A percentile compares a stretch with the other conserved stretches of the same genome.
These are phyloP conservation scores for Boletus patriciae DNA, from an alignment of 768 basidiomycete species.

Conservation along the genomic window DNA sequence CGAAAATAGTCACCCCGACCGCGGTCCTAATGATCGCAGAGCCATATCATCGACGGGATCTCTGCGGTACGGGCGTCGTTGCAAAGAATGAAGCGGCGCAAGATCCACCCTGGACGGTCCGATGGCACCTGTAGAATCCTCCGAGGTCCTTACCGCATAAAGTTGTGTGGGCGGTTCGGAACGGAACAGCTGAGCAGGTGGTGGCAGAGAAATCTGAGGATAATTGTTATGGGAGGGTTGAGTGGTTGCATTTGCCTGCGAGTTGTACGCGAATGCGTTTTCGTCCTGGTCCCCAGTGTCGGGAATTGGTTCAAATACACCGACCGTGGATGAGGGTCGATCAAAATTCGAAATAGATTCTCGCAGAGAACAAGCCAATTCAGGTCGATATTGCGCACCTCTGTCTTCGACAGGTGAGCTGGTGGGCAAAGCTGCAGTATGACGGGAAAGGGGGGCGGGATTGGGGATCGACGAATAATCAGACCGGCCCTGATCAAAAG, in stretches of 20 bases:
- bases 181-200: conserved; percentile 31
- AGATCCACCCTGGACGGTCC: conserved; percentile 43
- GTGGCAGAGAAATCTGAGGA: conserved; percentile 33
- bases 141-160: conserved; percentile 29
- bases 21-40: conserved; percentile 48
- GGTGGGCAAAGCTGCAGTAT: neutral
- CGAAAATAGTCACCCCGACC: conserved; percentile 37
- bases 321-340: conserved; percentile 21
- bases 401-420: conserved; percentile 12
- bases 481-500: conserved; percentile 16
- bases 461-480: conserved; percentile 8
- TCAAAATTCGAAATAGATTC: conserved; percentile 18
- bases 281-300: conserved; percentile 8
- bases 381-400: conserved; percentile 12
- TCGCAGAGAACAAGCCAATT: conserved; percentile 19
- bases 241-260: conserved; percentile 3
- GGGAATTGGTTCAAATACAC: conserved; percentile 11
- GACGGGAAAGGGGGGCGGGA: conserved; percentile 5
- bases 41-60: conserved; percentile 63
- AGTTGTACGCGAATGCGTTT: conserved; percentile 7
- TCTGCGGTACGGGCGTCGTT: conserved; percentile 58
- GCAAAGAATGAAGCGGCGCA: conserved; percentile 57
- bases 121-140: conserved; percentile 17
- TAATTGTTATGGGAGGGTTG: conserved; percentile 13
- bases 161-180: conserved; percentile 30